phyloP scores from a whole-genome alignment of 2,329 filamentous ascomycete genomes.

The Fusarium staphyleae region DNA sequence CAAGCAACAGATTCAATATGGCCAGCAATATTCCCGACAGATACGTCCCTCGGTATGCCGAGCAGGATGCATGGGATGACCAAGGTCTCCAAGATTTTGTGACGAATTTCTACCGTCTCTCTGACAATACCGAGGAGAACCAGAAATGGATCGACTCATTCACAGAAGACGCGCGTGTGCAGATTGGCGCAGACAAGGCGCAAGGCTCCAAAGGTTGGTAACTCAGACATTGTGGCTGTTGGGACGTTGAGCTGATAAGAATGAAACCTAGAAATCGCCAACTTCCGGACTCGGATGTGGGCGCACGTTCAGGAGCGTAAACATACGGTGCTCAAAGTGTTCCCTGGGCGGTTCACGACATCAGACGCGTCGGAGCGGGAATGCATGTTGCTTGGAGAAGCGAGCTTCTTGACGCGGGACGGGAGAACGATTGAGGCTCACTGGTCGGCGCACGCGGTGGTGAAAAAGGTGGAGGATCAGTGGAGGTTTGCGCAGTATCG shows the following conservation, averaged over 20 bases:
- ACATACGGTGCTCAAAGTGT: conserved; percentile 53
- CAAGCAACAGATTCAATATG: conserved; percentile 15
- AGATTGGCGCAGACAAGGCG: conserved; percentile 52
- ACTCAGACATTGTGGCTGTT: conserved; percentile 1
- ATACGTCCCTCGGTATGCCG: conserved; percentile 45
- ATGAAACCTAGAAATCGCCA: conserved; percentile 48
- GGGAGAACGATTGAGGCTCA: conserved; percentile 38
- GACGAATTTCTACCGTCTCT: conserved; percentile 53
- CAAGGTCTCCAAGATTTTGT: conserved; percentile 50
- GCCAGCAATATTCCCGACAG: conserved; percentile 33
- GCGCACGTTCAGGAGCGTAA: conserved; percentile 48
- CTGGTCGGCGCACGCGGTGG: conserved; percentile 45
- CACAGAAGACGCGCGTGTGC: conserved; percentile 50
- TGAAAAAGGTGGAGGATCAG: conserved; percentile 41
- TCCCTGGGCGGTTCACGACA: conserved; percentile 48
- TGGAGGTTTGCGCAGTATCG: conserved; percentile 47
- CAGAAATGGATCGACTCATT: conserved; percentile 55
- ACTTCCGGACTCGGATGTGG: conserved; percentile 54
- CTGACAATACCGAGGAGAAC: conserved; percentile 51
- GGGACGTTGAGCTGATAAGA: conserved; percentile 10
- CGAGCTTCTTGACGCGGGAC: conserved; percentile 40
- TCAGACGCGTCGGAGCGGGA: conserved; percentile 39
- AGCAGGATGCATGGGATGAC: conserved; percentile 42
- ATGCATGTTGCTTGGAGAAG: conserved; percentile 46
- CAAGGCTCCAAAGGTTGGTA: conserved; percentile 46